These are phyloP conservation scores for Metschnikowia borealis DNA, from an alignment of 805 yeast species.

Conservation along the genomic window DNA sequence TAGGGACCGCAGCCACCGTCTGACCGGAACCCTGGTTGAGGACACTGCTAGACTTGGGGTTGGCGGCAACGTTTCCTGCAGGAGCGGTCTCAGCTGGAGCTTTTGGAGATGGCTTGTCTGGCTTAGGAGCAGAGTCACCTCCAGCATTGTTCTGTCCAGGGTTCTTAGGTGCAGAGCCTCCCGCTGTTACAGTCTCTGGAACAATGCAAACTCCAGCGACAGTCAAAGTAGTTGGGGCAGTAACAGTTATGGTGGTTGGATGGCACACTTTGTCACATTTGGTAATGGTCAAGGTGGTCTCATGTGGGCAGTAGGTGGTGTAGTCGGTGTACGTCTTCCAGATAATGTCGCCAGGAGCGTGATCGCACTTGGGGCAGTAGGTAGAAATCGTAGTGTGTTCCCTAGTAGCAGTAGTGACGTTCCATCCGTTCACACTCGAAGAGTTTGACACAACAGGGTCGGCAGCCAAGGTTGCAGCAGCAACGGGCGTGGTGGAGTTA, in stretches of 20 bases:
- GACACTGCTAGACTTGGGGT: not conserved
- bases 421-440: not conserved
- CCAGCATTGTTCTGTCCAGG: too few relatives aligned
- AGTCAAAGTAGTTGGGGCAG: conserved; percentile 26
- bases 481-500: too few relatives aligned
- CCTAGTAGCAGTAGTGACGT: not conserved
- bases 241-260: conserved; percentile 22
- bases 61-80: too few relatives aligned
- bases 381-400: not conserved
- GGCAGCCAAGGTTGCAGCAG: too few relatives aligned
- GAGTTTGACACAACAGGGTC: too few relatives aligned
- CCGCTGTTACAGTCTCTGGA: not conserved
- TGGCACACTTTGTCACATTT: conserved; percentile 27
- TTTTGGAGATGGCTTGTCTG: too few relatives aligned
- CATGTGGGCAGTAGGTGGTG: conserved; percentile 33
- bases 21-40: too few relatives aligned
- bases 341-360: conserved; percentile 14
- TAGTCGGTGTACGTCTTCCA: conserved; percentile 22
- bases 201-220: conserved; percentile 29
- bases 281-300: conserved; percentile 30
- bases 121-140: too few relatives aligned
- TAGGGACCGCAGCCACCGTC: not conserved
- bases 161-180: too few relatives aligned
- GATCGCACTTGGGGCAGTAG: not conserved
- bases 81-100: too few relatives aligned